Evolutionary conservation across 2,329 filamentous ascomycete species (phyloP), one percentile per base, ranked within the genome.

Genomic region (Aureobasidium pullulans): DNA sequence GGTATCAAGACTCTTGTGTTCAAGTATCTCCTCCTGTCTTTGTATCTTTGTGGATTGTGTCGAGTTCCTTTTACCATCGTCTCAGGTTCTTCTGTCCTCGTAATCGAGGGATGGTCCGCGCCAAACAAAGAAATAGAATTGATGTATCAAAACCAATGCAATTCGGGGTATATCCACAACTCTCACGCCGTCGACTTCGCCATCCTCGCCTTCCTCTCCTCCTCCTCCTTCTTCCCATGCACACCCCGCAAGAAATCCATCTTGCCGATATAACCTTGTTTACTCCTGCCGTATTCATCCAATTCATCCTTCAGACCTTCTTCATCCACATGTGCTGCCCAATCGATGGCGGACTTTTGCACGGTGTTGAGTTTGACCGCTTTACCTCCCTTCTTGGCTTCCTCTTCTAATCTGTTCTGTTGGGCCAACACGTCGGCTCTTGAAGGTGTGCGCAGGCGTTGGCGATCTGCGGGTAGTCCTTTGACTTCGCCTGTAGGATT

Each of bases 261-360:
- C 48, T 83, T 77, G 15, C 77, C 80, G 65, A 85, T 70, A 69
- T 84, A 87, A 0, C 81, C 81, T 58, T 81, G 79, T 66, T 84
- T 85, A 10, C 82, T 82, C 68, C 82, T 84, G 62, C 81, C 82
- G 68, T 85, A 82, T 47, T 77, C 77, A 59, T 81, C 79, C 66
- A 87, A 69, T 69, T 87, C 84, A 60, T 84, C 83, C 60, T 79
- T 78, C 60, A 86, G 79, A 32, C 83, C 83, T 47, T 81, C 80
- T 50, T 79, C 78, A 66, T 85, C 81, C 42, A 87, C 84, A 66
- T 84, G 85, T 10, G 79, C 78, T 19, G 81, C 83, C 84, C 84
- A 87, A 65, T 87, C 84, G 66, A 86, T 73, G 57, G 83, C 79
- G 32, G 81, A 84, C 70, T 86, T 87, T 70, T 85, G 83, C 52